These are phyloP conservation scores for Colletotrichum sp. DNA, from an alignment of 2,329 filamentous ascomycete genomes.

Conservation along the genomic window DNA sequence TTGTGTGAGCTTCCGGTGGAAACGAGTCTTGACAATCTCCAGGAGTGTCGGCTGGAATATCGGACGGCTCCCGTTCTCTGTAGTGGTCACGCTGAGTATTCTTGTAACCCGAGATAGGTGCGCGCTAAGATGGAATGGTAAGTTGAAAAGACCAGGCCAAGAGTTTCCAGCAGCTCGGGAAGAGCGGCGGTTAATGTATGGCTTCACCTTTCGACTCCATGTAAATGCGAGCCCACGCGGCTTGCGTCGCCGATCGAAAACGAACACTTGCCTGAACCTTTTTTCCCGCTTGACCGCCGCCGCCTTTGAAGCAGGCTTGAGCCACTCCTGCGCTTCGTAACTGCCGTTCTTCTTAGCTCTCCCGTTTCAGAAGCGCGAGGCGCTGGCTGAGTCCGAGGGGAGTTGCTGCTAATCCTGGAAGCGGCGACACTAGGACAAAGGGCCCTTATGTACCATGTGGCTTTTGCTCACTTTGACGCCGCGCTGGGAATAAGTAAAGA, in stretches of 20 bases:
- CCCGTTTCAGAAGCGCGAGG: not conserved
- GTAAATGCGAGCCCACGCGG: not conserved
- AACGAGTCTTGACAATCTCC: not conserved
- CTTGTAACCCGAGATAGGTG: not conserved
- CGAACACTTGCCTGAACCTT: not conserved
- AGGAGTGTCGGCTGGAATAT: not conserved
- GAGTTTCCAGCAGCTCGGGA: not conserved
- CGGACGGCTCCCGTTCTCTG: not conserved
- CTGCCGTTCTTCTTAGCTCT: not conserved
- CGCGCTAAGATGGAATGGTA: not conserved
- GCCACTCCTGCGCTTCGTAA: not conserved
- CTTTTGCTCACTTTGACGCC: not conserved
- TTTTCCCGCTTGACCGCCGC: not conserved
- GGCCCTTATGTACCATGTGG: conserved; percentile 5
- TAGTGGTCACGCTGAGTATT: not conserved
- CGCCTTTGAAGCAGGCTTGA: not conserved
- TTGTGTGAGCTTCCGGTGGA: no score
- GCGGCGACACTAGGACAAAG: conserved; percentile 5
- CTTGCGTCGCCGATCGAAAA: not conserved
- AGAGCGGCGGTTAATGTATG: not conserved
- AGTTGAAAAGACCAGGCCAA: not conserved
- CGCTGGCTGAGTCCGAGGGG: not conserved
- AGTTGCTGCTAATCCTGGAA: conserved; percentile 7
- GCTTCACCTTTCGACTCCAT: not conserved
- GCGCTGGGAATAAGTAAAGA: not conserved